Evolutionary conservation across 129 eudicot species (phyloP), one percentile per base, ranked within the genome.

Genomic region (Sambucus nigra): DNA sequence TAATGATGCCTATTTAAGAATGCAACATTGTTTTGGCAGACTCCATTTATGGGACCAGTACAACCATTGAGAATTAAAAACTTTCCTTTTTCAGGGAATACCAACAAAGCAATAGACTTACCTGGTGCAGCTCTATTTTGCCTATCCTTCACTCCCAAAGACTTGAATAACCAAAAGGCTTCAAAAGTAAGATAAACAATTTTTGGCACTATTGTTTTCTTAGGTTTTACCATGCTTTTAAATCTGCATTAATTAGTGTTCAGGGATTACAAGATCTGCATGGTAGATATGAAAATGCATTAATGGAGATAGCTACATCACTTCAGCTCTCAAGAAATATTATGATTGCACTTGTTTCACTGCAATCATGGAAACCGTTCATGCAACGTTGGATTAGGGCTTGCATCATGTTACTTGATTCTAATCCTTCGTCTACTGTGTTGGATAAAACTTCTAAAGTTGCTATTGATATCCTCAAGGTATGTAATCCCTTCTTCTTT

Each of bases 331-430:
- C 96, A 48, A 82, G 99, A 63, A 92, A 86, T 59, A 62, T 74
- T 62, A 59, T 82, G 51, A 67, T 92, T 44, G 94, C 91, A 45
- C 62, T 77, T 67, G 71, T 92, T 40, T 82, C 91, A 47, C 66
- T 86, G 66, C 94, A 92, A 60, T 92, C 99, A 10, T 92, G 95
- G 95, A 86, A 92, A 69, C 76, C 86, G n/a, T 86, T 92, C 67
- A 69, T 92, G 80, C 72, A 71, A 68, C 74, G 76, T 56, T 92
- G 99, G 99, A 33, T 92, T 70, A 71, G 48, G 59, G 74, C 79
- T 28, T 65, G 68, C 69, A 55, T 76, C 57, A 42, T 48, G 29
- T 59, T 73, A 23, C 69, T 69, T 70, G 79, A 84, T 63, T 61
- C 69, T 17, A 81, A 78, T 47, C 56, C 69, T 13, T 51, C 79